phyloP scores from a whole-genome alignment of 306 rosid species.

The Vigna radiata region DNA sequence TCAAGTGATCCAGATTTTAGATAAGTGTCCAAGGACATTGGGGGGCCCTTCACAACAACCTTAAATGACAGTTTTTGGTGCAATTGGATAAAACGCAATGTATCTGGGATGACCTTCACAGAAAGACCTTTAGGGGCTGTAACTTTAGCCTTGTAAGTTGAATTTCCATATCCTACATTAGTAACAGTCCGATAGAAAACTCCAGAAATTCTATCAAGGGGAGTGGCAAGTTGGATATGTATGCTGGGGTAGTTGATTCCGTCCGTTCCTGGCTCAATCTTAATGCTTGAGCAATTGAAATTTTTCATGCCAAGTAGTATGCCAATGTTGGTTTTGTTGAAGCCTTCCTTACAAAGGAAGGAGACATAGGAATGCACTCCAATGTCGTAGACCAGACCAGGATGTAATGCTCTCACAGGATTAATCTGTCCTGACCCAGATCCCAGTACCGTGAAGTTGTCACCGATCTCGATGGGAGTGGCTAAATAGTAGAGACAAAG shows the following conservation, averaged over 20 bases:
- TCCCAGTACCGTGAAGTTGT: conserved; percentile 51
- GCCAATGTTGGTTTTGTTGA: conserved; percentile 53
- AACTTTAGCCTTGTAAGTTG: conserved; percentile 69
- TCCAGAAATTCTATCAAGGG: conserved; percentile 50
- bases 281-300: conserved; percentile 51
- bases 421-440: conserved; percentile 79
- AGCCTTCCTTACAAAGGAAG: conserved; percentile 69
- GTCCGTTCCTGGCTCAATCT: conserved; percentile 58
- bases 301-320: conserved; percentile 51
- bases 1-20: conserved; percentile 54
- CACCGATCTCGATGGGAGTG: conserved; percentile 57
- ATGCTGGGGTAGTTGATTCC: conserved; percentile 91
- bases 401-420: conserved; percentile 62
- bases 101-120: conserved; percentile 58
- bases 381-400: conserved; percentile 74
- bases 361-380: conserved; percentile 51
- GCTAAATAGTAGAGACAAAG: conserved; percentile 53
- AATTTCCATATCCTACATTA: conserved; percentile 59
- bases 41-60: conserved; percentile 61
- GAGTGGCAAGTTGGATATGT: conserved; percentile 47
- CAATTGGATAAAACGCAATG: conserved; percentile 49
- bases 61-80: conserved; percentile 58
- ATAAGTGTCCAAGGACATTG: conserved; percentile 20
- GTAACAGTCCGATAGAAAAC: conserved; percentile 67
- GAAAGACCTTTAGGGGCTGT: conserved; percentile 59